A percentile compares a stretch with the other conserved stretches of the same genome.
These are phyloP conservation scores for Boechera divaricarpa DNA, from an alignment of 345 rosid genomes.

Conservation along the genomic window DNA sequence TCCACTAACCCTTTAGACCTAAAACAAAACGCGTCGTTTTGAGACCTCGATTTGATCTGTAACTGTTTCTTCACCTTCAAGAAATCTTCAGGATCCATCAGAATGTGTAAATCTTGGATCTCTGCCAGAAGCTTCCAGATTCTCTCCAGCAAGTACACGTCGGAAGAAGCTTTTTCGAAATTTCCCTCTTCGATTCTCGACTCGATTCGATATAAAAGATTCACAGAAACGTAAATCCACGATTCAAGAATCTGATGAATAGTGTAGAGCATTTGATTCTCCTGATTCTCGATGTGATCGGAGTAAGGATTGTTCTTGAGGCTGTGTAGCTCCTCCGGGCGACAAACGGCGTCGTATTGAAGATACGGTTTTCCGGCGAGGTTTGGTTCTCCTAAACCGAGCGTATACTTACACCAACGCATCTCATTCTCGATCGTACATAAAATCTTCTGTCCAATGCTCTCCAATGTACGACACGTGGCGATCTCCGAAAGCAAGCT, in stretches of 20 bases:
- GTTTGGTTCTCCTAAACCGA: slow-evolving; percentile 89
- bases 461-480: slow-evolving; percentile 71
- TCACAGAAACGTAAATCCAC: slow-evolving; percentile 63
- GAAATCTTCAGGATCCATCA: slow-evolving; percentile 92
- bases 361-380: slow-evolving; percentile 75
- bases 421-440: slow-evolving; percentile 78
- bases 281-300: slow-evolving; percentile 64
- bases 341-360: slow-evolving; percentile 79
- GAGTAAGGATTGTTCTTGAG: slow-evolving; percentile 63
- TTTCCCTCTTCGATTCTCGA: slow-evolving; percentile 53
- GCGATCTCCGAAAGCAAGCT: slow-evolving; percentile 78
- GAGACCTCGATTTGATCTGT: slow-evolving; percentile 48
- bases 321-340: slow-evolving; percentile 60
- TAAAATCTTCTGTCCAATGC: slow-evolving; percentile 64
- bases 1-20: slow-evolving; percentile 68
- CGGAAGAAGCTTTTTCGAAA: slow-evolving; percentile 60
- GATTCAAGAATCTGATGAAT: slow-evolving; percentile 82
- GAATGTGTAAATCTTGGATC: slow-evolving; percentile 68
- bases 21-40: slow-evolving; percentile 75
- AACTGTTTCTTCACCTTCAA: slow-evolving; percentile 70
- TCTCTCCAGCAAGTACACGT: slow-evolving; percentile 63
- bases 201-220: slow-evolving; percentile 53
- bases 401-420: slow-evolving; percentile 77
- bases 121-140: slow-evolving; percentile 78
- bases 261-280: slow-evolving; percentile 70